Evolutionary conservation across 257 asterid species (phyloP), one percentile per base, ranked within the genome.

Genomic region (Nicotiana tabacum): DNA sequence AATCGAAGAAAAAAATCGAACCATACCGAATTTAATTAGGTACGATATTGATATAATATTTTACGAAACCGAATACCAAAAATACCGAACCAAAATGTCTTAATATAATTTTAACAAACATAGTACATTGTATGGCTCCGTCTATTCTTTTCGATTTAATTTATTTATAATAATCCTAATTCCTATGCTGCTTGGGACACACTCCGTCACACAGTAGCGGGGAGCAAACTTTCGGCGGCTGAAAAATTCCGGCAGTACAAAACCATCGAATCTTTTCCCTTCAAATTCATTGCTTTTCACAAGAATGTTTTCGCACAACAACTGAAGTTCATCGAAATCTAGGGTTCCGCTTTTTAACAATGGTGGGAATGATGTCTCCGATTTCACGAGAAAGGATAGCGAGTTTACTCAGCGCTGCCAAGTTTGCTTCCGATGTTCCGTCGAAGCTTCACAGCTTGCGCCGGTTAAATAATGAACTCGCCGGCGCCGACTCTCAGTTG

Each of bases 401-500:
- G 33, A 81, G 86, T 60, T 89, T 91, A 64, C 90, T 96, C 27
- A 87, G 84, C 58, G 88, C 92, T 4, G 85, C 92, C 0, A 93
- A 88, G 90, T 79, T 80, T 68, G 90, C 84, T 83, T 81, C 80
- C 6, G 94, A 89, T 78, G 67, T 92, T 60, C 87, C 92, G 13
- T 64, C 83, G 85, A 94, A 94, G 87, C 95, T 96, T 60, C 88
- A 87, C 74, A 90, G 86, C 66, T 80, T 96, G 85, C 95, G 93
- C 83, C 86, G 88, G 81, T 90, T 96, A 30, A 88, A 90, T 30
- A 88, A 85, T 51, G 94, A 92, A 68, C 90, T 96, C n/a, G 80
- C 77, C 56, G 84, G 86, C 37, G 95, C 92, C 53, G 97, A 91
- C 58, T 82, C 86, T 56, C 69, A 30, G 66, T 83, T 92, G 85